These are phyloP conservation scores for Epichloe baconii DNA, from an alignment of 2,329 filamentous ascomycete species.

Conservation along the genomic window DNA sequence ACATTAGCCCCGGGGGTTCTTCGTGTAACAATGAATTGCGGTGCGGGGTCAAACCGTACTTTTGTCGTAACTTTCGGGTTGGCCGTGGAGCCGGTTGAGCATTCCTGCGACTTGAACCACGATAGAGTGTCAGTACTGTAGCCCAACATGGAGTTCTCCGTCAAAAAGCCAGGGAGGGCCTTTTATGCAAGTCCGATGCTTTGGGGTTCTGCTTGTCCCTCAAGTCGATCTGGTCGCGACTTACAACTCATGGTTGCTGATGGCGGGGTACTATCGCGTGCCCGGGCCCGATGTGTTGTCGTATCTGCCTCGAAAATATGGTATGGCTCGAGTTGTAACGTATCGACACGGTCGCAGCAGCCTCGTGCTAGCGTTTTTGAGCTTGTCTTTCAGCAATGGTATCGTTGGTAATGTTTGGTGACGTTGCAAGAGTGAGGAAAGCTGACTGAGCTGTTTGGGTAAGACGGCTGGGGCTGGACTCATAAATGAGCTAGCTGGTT, in stretches of 20 bases:
- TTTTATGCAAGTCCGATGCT: not conserved
- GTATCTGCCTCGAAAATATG: not conserved
- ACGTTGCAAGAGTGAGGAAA: not conserved
- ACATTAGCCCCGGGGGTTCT: not conserved
- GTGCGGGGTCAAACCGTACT: constrained; percentile 38
- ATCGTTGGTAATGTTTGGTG: not conserved
- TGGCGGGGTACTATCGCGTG: constrained; percentile 14
- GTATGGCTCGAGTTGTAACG: not conserved
- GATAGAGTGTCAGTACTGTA: not conserved
- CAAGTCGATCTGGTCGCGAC: constrained; percentile 8
- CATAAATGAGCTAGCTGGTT: not conserved
- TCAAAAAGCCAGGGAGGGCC: not conserved
- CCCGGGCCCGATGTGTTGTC: not conserved
- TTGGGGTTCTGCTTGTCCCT: not conserved
- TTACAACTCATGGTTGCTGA: constrained; percentile 19
- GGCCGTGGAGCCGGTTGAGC: constrained; percentile 90
- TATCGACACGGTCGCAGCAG: not conserved
- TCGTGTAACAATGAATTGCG: constrained; percentile 13
- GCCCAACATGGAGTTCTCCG: not conserved
- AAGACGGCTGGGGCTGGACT: not conserved
- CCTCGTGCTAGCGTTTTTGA: not conserved
- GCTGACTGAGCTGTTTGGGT: not conserved
- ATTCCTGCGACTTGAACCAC: constrained; percentile 59
- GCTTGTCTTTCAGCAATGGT: not conserved
- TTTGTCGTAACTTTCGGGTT: constrained; percentile 99